Base-by-base conservation (phyloP, 768 basidiomycete species). In the Tylopilus felleus region DNA sequence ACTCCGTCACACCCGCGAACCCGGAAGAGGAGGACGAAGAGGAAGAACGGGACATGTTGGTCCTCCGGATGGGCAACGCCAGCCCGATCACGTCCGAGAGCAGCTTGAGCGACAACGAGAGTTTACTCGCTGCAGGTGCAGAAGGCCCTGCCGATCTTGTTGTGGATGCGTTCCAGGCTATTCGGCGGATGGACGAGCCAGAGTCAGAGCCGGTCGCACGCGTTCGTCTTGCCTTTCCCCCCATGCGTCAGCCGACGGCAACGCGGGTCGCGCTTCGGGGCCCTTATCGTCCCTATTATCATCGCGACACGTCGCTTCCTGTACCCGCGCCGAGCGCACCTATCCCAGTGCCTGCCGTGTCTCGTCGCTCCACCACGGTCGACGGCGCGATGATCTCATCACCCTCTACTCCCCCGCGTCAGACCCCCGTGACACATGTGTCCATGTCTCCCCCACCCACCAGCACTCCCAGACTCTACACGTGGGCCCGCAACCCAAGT, bases 401-500 rank as follows among this genome's bases (percentile, higher is more conserved):
- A 2, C 70, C 73, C 1, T 62, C 66, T 5, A 74, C 75, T 7
- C 75, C 75, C 0, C 68, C 62, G 2, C 66, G 61, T 45, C 66
- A 67, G 51, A 58, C 60, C 8, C 41, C 68, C 2, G 44, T 63
- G 25, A 35, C 62, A 10, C 62, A 63, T 29, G 13, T 62, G 8
- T 53, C 67, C n/a, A 80, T 82, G 25, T 83, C 83, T 3, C 80
- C 83, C 5, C 73, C 82, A 7, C 81, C 81, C 1, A 68, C 79
- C 7, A 77, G 78, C 47, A 80, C 83, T 1, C 84, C 83, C 8
- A 75, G 80, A 38, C 71, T 84, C 28, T 84, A 84, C 64, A 71
- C 77, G 1, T 85, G 84, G 84, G 57, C 71, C n/a, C 51, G 61
- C 65, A 49, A 64, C 64, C 53, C 71, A 67, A 38, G 48, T 56